Evolutionary conservation across 495 filamentous ascomycete genomes (phyloP).

Genomic region (Lepidopterella palustris): DNA sequence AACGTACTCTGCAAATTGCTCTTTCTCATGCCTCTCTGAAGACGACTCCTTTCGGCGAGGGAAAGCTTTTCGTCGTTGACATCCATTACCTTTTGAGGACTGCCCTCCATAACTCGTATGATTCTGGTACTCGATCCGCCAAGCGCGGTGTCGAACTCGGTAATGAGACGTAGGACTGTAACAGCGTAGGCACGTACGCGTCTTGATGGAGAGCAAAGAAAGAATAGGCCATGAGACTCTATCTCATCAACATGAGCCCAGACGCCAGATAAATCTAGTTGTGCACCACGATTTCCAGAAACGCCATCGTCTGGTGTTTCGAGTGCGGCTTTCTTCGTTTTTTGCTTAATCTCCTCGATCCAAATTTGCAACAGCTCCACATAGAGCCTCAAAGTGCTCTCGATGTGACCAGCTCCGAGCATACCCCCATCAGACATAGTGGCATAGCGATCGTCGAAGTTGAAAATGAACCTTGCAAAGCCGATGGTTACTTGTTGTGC

Average conservation of each 20-base stretch:
- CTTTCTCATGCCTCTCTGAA: conserved; percentile 84
- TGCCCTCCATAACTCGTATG: conserved; percentile 86
- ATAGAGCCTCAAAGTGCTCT: conserved; percentile 86
- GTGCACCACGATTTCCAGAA: conserved; percentile 54
- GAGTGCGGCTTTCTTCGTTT: conserved; percentile 63
- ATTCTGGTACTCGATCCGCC: conserved; percentile 73
- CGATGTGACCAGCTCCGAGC: conserved; percentile 90
- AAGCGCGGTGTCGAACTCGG: conserved; percentile 86
- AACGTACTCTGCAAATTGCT: conserved; percentile 78
- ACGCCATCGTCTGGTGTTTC: conserved; percentile 55
- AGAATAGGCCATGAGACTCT: conserved; percentile 96
- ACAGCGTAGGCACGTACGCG: conserved; percentile 85
- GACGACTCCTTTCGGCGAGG: conserved; percentile 82
- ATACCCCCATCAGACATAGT: conserved; percentile 98
- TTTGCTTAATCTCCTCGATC: conserved; percentile 91
- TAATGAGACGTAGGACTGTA: conserved; percentile 83
- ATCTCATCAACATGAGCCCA: conserved; percentile 93
- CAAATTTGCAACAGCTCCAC: conserved; percentile 91
- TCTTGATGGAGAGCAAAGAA: conserved; percentile 90
- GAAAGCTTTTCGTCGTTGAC: conserved; percentile 90
- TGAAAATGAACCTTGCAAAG: conserved; percentile 95
- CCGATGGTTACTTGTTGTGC: conserved; percentile 95
- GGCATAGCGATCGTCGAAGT: conserved; percentile 91
- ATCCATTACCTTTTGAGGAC: conserved; percentile 80
- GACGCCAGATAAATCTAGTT: conserved; percentile 78